Percentiles rank a stretch among this genome's conserved stretches.
Evolutionary conservation across 164 flowering plant genomes (phyloP).

Genomic region (Tinospora cordifolia): DNA sequence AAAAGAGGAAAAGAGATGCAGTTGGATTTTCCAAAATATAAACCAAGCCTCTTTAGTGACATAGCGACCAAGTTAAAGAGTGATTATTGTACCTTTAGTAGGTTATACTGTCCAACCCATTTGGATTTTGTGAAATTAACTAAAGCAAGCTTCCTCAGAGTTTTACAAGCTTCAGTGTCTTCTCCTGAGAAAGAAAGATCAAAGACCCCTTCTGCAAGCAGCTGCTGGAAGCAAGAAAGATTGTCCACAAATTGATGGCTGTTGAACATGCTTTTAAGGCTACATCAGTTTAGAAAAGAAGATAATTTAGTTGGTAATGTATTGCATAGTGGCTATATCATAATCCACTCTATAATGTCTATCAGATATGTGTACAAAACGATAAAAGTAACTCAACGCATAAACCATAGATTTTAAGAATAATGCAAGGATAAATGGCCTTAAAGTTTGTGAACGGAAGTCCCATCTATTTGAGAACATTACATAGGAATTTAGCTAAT

Average conservation of each 20-base stretch:
- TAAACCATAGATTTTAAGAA: not conserved
- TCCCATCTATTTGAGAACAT: no score
- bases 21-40: not conserved
- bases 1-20: slow-evolving; percentile 9
- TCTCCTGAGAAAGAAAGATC: slow-evolving; percentile 45
- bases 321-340: not conserved
- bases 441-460: not conserved
- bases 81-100: slow-evolving; percentile 50
- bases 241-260: slow-evolving; percentile 62
- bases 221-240: slow-evolving; percentile 54
- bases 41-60: not conserved
- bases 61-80: not conserved
- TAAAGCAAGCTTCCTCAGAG: slow-evolving; percentile 54
- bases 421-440: not conserved
- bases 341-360: not conserved
- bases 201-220: slow-evolving; percentile 71
- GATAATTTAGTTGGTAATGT: slow-evolving; percentile 3
- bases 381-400: no score
- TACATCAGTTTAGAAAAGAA: slow-evolving; percentile 25
- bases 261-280: slow-evolving; percentile 71
- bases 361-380: no score
- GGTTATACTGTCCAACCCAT: slow-evolving; percentile 66
- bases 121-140: slow-evolving; percentile 44
- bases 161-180: slow-evolving; percentile 48
- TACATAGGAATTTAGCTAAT: not conserved